Evolutionary conservation across 2,329 filamentous ascomycete genomes (phyloP).

Genomic region (Aspergillus sp.): DNA sequence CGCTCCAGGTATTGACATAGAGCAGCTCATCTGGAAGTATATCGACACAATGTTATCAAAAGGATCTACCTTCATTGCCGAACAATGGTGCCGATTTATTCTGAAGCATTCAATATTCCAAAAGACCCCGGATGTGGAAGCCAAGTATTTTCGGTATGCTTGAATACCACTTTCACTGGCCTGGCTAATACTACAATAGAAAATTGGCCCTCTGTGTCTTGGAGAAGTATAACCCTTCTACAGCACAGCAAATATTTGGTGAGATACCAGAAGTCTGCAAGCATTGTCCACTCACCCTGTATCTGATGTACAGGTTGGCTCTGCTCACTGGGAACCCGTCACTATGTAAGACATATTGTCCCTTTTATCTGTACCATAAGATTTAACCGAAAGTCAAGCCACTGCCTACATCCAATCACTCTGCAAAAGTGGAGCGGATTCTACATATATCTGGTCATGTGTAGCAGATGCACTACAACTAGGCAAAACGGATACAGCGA

Average conservation of each 20-base stretch:
- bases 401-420: slow-evolving; percentile 61
- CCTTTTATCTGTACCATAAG: neutral
- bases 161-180: neutral
- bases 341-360: slow-evolving; percentile 42
- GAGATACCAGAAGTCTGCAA: slow-evolving; percentile 59
- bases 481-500: slow-evolving; percentile 61
- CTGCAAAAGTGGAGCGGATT: slow-evolving; percentile 51
- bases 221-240: slow-evolving; percentile 54
- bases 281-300: slow-evolving; percentile 66
- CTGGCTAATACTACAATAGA: slow-evolving; percentile 45
- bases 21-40: slow-evolving; percentile 76
- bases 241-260: slow-evolving; percentile 57
- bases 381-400: slow-evolving; percentile 50
- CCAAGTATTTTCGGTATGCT: slow-evolving; percentile 65
- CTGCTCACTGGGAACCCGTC: slow-evolving; percentile 59
- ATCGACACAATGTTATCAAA: slow-evolving; percentile 61
- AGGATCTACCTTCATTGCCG: slow-evolving; percentile 54
- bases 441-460: slow-evolving; percentile 74
- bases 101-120: slow-evolving; percentile 64
- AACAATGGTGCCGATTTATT: slow-evolving; percentile 71
- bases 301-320: slow-evolving; percentile 73
- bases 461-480: slow-evolving; percentile 71
- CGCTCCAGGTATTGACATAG: neutral
- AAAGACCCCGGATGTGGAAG: slow-evolving; percentile 64
- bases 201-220: slow-evolving; percentile 73